A percentile compares a stretch with the other conserved stretches of the same genome.
phyloP scores from a whole-genome alignment of 2,329 filamentous ascomycete species.

The Eutypella sp. region DNA sequence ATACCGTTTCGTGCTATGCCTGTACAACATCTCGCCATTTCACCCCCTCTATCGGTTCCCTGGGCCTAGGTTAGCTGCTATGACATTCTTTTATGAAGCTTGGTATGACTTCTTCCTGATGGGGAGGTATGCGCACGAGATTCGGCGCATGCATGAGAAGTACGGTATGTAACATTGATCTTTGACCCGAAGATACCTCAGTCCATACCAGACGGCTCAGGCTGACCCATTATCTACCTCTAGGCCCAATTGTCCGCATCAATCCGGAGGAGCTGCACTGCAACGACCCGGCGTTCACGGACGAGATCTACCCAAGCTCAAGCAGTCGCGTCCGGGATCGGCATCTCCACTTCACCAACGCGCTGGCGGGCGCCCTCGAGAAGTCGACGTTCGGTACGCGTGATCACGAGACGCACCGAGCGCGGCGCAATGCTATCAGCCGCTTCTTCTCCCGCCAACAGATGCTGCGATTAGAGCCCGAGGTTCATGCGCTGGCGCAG shows the following conservation, averaged over 20 bases:
- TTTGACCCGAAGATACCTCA: neutral
- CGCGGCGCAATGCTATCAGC: constrained; percentile 15
- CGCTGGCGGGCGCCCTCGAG: neutral
- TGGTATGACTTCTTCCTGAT: constrained; percentile 7
- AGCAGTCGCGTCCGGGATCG: no score
- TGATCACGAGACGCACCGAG: constrained; percentile 17
- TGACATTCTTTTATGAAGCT: constrained; percentile 8
- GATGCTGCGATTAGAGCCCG: constrained; percentile 23
- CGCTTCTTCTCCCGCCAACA: constrained; percentile 24
- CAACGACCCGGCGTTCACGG: no score
- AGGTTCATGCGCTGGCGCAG: constrained; percentile 18
- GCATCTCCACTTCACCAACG: no score
- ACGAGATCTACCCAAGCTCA: no score
- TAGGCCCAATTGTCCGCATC: neutral
- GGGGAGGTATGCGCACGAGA: constrained; percentile 8
- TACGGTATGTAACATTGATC: constrained; percentile 8
- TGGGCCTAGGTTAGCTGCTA: constrained; percentile 8
- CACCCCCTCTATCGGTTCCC: constrained; percentile 10
- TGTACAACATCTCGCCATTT: constrained; percentile 9
- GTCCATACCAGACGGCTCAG: neutral
- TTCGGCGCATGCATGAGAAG: constrained; percentile 9
- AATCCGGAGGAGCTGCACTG: neutral
- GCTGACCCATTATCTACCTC: neutral
- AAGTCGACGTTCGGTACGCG: constrained; percentile 13
- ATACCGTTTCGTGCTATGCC: constrained; percentile 3